Percentiles rank a stretch among this genome's conserved stretches.
Conservation (phyloP, 805 yeast genomes). For the Metschnikowia aberdeeniae region DNA sequence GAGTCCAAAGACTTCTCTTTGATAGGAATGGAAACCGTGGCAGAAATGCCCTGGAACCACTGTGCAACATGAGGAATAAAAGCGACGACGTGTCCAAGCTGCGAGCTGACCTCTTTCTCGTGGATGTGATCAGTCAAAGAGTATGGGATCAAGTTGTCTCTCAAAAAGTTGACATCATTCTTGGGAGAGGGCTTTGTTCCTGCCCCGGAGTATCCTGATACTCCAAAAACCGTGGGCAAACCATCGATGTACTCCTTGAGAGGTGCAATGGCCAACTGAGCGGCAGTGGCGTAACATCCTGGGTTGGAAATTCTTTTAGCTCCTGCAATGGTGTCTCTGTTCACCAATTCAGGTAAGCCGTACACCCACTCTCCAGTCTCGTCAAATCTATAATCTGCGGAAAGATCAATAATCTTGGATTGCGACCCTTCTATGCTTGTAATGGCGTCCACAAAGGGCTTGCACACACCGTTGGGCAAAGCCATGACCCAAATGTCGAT, state of each 20-base stretch:
- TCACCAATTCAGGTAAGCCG: conserved; percentile 89
- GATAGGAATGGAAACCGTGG: conserved; percentile 87
- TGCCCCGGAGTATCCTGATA: conserved; percentile 98
- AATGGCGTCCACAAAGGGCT: conserved; percentile 79
- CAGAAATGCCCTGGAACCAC: conserved; percentile 98
- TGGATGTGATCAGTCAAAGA: conserved; percentile 95
- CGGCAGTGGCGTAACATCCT: conserved; percentile 99
- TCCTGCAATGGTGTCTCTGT: conserved; percentile 58
- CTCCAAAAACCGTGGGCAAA: conserved; percentile 85
- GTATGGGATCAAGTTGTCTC: conserved; percentile 88
- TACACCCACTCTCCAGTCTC: conserved; percentile 84
- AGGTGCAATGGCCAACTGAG: conserved; percentile 90
- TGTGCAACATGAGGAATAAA: conserved; percentile 97
- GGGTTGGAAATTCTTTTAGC: conserved; percentile 91
- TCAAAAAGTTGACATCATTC: conserved; percentile 73
- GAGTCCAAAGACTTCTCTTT: conserved; percentile 61
- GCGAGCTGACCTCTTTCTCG: conserved; percentile 85
- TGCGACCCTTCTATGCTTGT: conserved; percentile 60
- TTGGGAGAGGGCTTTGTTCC: conserved; percentile 98
- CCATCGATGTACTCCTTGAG: conserved; percentile 64
- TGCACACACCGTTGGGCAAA: conserved; percentile 94
- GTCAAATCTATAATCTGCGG: conserved; percentile 96
- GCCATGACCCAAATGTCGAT: conserved; percentile 99
- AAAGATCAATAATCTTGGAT: conserved; percentile 82
- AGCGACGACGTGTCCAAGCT: conserved; percentile 74